Evolutionary conservation across 2,329 filamentous ascomycete species (phyloP).

Genomic region (Penicillium sp.): DNA sequence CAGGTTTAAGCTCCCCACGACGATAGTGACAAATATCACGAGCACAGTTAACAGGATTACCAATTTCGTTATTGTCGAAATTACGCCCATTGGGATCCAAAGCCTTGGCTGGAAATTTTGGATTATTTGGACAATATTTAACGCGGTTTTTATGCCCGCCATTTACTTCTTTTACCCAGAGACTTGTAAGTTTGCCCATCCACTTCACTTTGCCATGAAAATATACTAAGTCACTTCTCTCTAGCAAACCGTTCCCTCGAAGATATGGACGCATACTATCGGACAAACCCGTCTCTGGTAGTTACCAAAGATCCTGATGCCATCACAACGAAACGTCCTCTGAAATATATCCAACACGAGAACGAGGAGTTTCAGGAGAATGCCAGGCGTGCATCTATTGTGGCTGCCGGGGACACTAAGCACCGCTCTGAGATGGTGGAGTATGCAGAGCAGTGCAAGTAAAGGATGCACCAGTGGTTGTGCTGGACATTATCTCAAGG

Average conservation of each 20-base stretch:
- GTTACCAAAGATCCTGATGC: slow-evolving; percentile 52
- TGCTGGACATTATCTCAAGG: too few relatives aligned
- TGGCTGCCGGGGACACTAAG: too few relatives aligned
- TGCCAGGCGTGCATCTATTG: too few relatives aligned
- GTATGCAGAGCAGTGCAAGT: too few relatives aligned
- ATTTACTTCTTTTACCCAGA: slow-evolving; percentile 46
- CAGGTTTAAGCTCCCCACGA: too few relatives aligned
- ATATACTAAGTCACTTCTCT: neutral
- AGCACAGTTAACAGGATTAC: too few relatives aligned
- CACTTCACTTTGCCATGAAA: neutral
- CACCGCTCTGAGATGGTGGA: too few relatives aligned
- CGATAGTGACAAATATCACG: too few relatives aligned
- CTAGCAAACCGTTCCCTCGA: slow-evolving; percentile 22
- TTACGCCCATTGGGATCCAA: slow-evolving; percentile 49
- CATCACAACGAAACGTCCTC: slow-evolving; percentile 46
- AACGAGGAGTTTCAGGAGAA: too few relatives aligned
- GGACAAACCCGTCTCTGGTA: slow-evolving; percentile 41
- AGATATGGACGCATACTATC: slow-evolving; percentile 38
- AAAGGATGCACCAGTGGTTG: too few relatives aligned
- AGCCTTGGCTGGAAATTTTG: slow-evolving; percentile 45
- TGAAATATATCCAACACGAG: slow-evolving; percentile 52
- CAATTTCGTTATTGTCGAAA: slow-evolving; percentile 41
- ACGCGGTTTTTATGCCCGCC: slow-evolving; percentile 51
- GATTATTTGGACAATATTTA: slow-evolving; percentile 49
- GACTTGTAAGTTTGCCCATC: slow-evolving; percentile 27